phyloP scores from a whole-genome alignment of 2,329 filamentous ascomycete genomes.

The Exophiala oligosperma region DNA sequence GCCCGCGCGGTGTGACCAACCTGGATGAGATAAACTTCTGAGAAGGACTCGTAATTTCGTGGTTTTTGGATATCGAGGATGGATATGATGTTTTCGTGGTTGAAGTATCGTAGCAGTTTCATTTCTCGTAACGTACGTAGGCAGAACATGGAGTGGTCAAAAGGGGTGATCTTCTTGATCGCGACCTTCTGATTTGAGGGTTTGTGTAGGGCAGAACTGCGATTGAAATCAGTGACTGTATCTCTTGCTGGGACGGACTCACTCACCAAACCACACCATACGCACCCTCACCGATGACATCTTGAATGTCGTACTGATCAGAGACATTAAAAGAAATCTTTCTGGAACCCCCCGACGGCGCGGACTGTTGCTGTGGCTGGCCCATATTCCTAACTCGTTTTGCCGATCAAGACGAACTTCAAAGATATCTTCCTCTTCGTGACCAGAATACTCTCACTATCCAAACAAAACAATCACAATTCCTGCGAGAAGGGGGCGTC shows the following conservation, averaged over 20 bases:
- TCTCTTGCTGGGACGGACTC: slow-evolving; percentile 8
- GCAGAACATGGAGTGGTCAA: slow-evolving; percentile 99
- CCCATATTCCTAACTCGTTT: slow-evolving; percentile 37
- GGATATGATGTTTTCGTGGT: slow-evolving; percentile 99
- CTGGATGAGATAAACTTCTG: slow-evolving; percentile 98
- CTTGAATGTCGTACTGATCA: slow-evolving; percentile 98
- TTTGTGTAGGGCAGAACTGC: slow-evolving; percentile 93
- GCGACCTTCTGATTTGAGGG: slow-evolving; percentile 97
- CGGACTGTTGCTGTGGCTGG: slow-evolving; percentile 39
- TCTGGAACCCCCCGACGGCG: slow-evolving; percentile 64
- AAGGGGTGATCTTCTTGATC: slow-evolving; percentile 99
- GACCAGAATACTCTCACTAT: background rate
- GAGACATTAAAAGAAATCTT: slow-evolving; percentile 99
- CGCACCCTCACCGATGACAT: slow-evolving; percentile 97
- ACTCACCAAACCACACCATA: slow-evolving; percentile 97
- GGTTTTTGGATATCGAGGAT: slow-evolving; percentile 99
- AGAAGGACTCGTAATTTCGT: slow-evolving; percentile 91
- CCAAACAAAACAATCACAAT: background rate
- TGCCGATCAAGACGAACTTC: background rate
- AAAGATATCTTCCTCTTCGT: background rate
- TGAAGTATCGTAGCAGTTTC: slow-evolving; percentile 98
- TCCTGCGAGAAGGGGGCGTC: background rate
- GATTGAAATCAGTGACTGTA: slow-evolving; percentile 2
- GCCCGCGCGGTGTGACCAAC: slow-evolving; percentile 50
- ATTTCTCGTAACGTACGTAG: slow-evolving; percentile 95